These are phyloP conservation scores for Tulasnella sp. DNA, from an alignment of 768 basidiomycete genomes.

Conservation along the genomic window DNA sequence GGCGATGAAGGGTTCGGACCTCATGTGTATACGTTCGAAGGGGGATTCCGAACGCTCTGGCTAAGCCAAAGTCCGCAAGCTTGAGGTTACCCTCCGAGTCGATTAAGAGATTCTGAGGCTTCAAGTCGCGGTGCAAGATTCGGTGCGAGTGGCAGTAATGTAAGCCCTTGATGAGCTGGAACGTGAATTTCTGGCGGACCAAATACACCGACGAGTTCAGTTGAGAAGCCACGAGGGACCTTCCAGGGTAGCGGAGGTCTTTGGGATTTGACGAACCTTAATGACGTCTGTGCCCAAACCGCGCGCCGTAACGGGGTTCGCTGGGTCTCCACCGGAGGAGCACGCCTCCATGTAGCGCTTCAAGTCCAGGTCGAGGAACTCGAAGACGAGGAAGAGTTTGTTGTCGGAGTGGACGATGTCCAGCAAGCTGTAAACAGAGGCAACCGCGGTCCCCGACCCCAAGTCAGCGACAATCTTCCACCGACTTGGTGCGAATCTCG, in stretches of 20 bases:
- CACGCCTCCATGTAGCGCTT: conserved; percentile 91
- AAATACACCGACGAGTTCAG: not conserved
- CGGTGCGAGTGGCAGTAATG: conserved; percentile 93
- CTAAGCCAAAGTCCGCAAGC: conserved; percentile 93
- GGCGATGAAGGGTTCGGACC: conserved; percentile 43
- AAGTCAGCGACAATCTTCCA: not conserved
- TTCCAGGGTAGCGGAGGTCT: not conserved
- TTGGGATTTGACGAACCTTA: conserved; percentile 43
- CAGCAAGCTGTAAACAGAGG: conserved; percentile 58
- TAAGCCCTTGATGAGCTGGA: conserved; percentile 86
- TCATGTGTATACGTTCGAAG: conserved; percentile 99
- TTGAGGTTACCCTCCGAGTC: conserved; percentile 87
- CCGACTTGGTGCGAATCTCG: not conserved
- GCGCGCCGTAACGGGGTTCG: not conserved
- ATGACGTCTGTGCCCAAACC: conserved; percentile 44
- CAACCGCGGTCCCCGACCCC: no score
- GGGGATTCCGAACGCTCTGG: conserved; percentile 96
- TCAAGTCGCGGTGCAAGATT: conserved; percentile 95
- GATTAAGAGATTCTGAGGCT: conserved; percentile 94
- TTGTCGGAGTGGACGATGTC: conserved; percentile 97
- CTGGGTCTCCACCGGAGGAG: not conserved
- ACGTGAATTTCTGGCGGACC: conserved; percentile 82
- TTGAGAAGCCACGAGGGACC: not conserved
- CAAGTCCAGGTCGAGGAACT: conserved; percentile 94
- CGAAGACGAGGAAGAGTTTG: conserved; percentile 96